Evolutionary conservation across 805 yeast genomes (phyloP), one percentile per base, ranked within the genome.

Genomic region (Brettanomyces nanus): DNA sequence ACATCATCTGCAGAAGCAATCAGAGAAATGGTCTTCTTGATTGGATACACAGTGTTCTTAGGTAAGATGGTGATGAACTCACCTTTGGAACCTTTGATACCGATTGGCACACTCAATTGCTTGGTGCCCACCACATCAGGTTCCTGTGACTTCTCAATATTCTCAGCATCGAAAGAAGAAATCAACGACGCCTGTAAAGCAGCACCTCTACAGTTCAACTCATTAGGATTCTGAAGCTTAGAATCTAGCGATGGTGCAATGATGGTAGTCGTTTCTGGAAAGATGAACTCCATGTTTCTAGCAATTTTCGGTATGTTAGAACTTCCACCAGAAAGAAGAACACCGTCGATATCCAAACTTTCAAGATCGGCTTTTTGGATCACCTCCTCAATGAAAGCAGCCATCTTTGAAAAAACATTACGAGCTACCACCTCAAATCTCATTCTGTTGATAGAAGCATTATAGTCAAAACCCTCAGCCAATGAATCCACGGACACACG

Each of bases 401-500:
- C 66, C 77, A 87, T 81, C 61, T 81, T 75, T 47, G 77, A 65
- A 53, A 90, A 75, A 22, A 82, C 87, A 47, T 74, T 68, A 67
- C 92, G 80, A 36, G 86, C 85, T 40, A 84, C 79, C 47, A 90
- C 70, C 69, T 92, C 98, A 58, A 75, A 92, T 65, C 96, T 77
- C 67, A 92, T 70, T 71, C 97, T 84, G 75, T 92, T 92, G 59
- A 92, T 80, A 42, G 90, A 73, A 45, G 95, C 76, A 66, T 85
- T 89, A 77, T 80, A 92, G 66, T 92, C 98, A 59, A 71, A 76
- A 46, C 98, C 98, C 43, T 84, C 95, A 43, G 95, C 90, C 47
- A 92, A 73, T 18, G 95, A 83, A 65, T 92, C 98, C 51, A 92
- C 84, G 33, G 97, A 92, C 56, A 87, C 85, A 39, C 92, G 83